These are phyloP conservation scores for Saccharomyces hybrid DNA, from an alignment of 1,139 yeast species.

Conservation along the genomic window DNA sequence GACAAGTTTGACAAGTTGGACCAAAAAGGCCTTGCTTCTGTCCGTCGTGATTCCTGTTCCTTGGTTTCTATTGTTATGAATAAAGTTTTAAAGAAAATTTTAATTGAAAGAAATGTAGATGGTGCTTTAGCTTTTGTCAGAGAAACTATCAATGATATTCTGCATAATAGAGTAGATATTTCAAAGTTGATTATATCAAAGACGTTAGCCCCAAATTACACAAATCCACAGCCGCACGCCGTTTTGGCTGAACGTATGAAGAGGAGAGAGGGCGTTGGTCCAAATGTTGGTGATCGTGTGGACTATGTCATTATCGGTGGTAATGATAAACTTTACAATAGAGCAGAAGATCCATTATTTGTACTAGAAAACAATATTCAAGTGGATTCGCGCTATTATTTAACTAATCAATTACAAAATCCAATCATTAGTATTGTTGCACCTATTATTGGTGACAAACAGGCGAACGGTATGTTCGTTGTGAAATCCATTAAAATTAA, in stretches of 20 bases:
- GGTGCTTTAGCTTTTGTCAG: slow-evolving; percentile 83
- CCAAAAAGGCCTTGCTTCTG: slow-evolving; percentile 97
- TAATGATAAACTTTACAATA: slow-evolving; percentile 84
- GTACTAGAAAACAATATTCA: slow-evolving; percentile 89
- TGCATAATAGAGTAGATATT: slow-evolving; percentile 86
- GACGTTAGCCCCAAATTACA: slow-evolving; percentile 85
- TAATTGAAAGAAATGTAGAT: slow-evolving; percentile 83
- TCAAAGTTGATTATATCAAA: slow-evolving; percentile 92
- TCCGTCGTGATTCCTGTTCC: slow-evolving; percentile 93
- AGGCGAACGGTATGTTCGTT: slow-evolving; percentile 66
- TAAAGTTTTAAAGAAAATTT: slow-evolving; percentile 73
- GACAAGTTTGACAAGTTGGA: slow-evolving; percentile 93
- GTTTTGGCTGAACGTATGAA: slow-evolving; percentile 94
- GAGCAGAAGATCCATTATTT: slow-evolving; percentile 92
- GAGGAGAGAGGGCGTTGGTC: slow-evolving; percentile 95
- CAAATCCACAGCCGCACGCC: slow-evolving; percentile 95
- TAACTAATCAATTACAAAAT: slow-evolving; percentile 87
- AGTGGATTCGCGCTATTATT: slow-evolving; percentile 87
- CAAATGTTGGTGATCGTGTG: slow-evolving; percentile 94
- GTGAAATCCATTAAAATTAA: slow-evolving; percentile 43
- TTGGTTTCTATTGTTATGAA: slow-evolving; percentile 92
- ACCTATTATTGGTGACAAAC: slow-evolving; percentile 84
- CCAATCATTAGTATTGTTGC: slow-evolving; percentile 91
- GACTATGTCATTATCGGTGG: slow-evolving; percentile 92
- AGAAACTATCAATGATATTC: slow-evolving; percentile 77